Evolutionary conservation across 2,329 filamentous ascomycete genomes (phyloP).

Genomic region (Mycosphaerella arachidis): DNA sequence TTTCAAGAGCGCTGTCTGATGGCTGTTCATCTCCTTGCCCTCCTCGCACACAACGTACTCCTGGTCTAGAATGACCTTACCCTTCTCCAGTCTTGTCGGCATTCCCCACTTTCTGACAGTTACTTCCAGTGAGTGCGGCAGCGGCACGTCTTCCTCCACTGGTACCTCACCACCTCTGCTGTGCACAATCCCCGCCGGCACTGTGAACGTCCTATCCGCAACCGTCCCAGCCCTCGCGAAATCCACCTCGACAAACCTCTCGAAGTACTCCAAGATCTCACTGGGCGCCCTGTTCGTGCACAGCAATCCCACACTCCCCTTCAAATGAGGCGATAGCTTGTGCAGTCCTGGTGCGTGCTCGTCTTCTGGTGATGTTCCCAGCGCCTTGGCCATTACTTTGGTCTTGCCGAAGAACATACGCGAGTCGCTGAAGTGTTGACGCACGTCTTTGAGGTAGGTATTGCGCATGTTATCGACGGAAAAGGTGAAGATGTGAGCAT

Average conservation of each 20-base stretch:
- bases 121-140: conserved; percentile 85
- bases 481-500: conserved; percentile 91
- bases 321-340: conserved; percentile 63
- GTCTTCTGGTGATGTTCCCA: conserved; percentile 67
- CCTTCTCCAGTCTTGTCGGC: conserved; percentile 82
- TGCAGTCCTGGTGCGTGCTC: conserved; percentile 77
- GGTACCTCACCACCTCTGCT: conserved; percentile 73
- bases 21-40: conserved; percentile 78
- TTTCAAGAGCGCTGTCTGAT: conserved; percentile 91
- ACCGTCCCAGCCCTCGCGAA: conserved; percentile 82
- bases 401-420: conserved; percentile 98
- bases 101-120: conserved; percentile 84
- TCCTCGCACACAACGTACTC: conserved; percentile 76
- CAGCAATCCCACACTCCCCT: conserved; percentile 81
- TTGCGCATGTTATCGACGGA: conserved; percentile 97
- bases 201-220: conserved; percentile 69
- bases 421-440: conserved; percentile 77
- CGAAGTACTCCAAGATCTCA: conserved; percentile 69
- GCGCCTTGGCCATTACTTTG: conserved; percentile 95
- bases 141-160: conserved; percentile 73
- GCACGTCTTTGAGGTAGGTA: conserved; percentile 87
- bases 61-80: conserved; percentile 73
- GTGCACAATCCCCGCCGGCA: conserved; percentile 80
- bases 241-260: conserved; percentile 68
- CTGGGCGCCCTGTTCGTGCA: conserved; percentile 74